phyloP scores from a whole-genome alignment of 176 grass and related monocot genomes.

The Carex littledalei region DNA sequence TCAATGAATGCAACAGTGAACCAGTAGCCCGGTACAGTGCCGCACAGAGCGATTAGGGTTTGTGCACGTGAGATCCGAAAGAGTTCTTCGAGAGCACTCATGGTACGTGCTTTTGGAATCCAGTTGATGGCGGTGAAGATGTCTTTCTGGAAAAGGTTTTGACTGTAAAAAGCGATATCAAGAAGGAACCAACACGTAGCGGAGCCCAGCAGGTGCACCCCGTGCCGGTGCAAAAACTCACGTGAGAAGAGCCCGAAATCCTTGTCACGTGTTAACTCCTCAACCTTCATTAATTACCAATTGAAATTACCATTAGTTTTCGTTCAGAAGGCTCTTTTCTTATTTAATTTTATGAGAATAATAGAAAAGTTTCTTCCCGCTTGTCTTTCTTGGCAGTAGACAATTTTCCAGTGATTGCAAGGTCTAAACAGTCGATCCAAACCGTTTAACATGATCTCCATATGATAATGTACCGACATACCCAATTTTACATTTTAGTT shows the following conservation, averaged over 20 bases:
- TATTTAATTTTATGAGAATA: background rate
- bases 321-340: background rate
- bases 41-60: slow-evolving; percentile 64
- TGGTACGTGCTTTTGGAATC: slow-evolving; percentile 40
- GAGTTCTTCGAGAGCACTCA: slow-evolving; percentile 51
- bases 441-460: no score
- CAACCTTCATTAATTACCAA: background rate
- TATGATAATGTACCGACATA: no score
- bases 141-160: slow-evolving; percentile 82
- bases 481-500: no score
- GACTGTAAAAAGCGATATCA: slow-evolving; percentile 79
- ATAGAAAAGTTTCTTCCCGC: background rate
- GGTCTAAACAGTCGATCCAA: no score
- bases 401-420: background rate
- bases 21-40: slow-evolving; percentile 64
- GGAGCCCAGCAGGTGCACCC: slow-evolving; percentile 42
- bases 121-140: slow-evolving; percentile 55
- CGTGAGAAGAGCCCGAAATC: slow-evolving; percentile 44
- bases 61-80: slow-evolving; percentile 53
- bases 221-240: slow-evolving; percentile 43
- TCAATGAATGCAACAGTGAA: slow-evolving; percentile 53
- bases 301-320: background rate
- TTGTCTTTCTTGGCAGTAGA: background rate
- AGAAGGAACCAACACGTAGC: slow-evolving; percentile 49
- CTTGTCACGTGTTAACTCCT: background rate